These are phyloP conservation scores for Aureobasidium pullulans DNA, from an alignment of 2,329 filamentous ascomycete species.

Conservation along the genomic window DNA sequence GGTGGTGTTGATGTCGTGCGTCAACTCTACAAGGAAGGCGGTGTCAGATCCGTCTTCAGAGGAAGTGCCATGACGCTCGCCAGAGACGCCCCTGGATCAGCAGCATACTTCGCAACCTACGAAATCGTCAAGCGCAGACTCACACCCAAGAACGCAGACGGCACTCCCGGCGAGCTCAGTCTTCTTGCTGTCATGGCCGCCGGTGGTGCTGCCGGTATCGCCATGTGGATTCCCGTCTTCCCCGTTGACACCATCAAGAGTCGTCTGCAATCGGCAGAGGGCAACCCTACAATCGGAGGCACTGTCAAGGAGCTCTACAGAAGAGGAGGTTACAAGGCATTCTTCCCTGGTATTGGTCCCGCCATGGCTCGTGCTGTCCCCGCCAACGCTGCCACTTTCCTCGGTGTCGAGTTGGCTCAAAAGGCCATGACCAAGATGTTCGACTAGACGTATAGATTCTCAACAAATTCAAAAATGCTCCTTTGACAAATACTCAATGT, in stretches of 20 bases:
- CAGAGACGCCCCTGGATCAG: conserved; percentile 84
- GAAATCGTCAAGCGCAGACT: conserved; percentile 86
- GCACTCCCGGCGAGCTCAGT: conserved; percentile 67
- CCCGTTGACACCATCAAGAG: conserved; percentile 96
- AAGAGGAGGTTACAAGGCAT: conserved; percentile 76
- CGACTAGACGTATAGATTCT: conserved; percentile 27
- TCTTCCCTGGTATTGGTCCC: conserved; percentile 94
- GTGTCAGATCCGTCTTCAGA: conserved; percentile 84
- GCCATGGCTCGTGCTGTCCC: conserved; percentile 89
- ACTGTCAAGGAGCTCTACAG: conserved; percentile 78
- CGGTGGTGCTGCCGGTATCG: conserved; percentile 83
- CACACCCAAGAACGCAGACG: conserved; percentile 72
- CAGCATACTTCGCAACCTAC: conserved; percentile 95
- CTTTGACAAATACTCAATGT: not conserved
- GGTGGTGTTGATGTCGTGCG: conserved; percentile 85
- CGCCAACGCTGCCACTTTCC: conserved; percentile 91
- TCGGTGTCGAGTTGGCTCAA: conserved; percentile 77
- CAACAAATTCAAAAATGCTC: not conserved
- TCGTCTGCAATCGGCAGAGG: conserved; percentile 82
- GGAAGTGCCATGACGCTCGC: conserved; percentile 86
- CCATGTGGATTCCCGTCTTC: conserved; percentile 99
- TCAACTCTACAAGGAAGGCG: conserved; percentile 87
- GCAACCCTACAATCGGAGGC: conserved; percentile 69
- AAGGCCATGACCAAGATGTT: conserved; percentile 74
- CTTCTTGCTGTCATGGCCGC: conserved; percentile 76